Conservation (phyloP, 2,329 filamentous ascomycete species). For the Ilyonectria destructans region DNA sequence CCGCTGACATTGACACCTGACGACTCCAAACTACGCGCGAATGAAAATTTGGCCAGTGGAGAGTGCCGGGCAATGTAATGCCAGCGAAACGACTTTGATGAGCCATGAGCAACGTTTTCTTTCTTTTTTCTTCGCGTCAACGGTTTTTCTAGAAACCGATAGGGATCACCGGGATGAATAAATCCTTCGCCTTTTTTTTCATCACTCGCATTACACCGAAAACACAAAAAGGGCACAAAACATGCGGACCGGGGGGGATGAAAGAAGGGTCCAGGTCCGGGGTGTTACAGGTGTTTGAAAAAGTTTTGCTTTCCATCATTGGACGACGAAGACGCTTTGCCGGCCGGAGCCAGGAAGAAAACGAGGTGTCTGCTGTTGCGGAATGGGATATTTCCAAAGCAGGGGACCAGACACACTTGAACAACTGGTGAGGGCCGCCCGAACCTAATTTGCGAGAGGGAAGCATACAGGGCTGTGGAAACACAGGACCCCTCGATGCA, state of each 20-base stretch:
- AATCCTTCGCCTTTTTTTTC: constrained; percentile 11
- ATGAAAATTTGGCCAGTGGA: constrained; percentile 42
- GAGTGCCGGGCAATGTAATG: constrained; percentile 45
- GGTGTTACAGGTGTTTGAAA: constrained; percentile 38
- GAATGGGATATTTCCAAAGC: constrained; percentile 46
- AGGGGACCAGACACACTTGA: constrained; percentile 34
- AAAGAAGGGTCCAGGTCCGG: constrained; percentile 27
- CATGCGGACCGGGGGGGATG: constrained; percentile 30
- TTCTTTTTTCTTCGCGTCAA: constrained; percentile 29
- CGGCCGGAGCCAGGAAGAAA: constrained; percentile 37
- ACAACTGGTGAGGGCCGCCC: constrained; percentile 37
- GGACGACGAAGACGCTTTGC: constrained; percentile 41
- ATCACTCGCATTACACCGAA: constrained; percentile 20
- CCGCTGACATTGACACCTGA: constrained; percentile 43
- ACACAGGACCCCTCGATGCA: constrained; percentile 33
- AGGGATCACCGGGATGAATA: constrained; percentile 8
- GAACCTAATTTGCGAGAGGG: constrained; percentile 43
- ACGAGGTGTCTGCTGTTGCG: constrained; percentile 38
- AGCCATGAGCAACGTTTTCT: constrained; percentile 49
- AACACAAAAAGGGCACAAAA: constrained; percentile 32
- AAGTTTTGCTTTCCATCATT: constrained; percentile 45
- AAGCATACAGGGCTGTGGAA: constrained; percentile 40
- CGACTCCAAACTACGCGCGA: constrained; percentile 42
- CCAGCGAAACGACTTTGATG: constrained; percentile 48
- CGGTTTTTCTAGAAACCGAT: constrained; percentile 4